These are phyloP conservation scores for Kwoniella dendrophila DNA, from an alignment of 768 basidiomycete genomes.

Conservation along the genomic window DNA sequence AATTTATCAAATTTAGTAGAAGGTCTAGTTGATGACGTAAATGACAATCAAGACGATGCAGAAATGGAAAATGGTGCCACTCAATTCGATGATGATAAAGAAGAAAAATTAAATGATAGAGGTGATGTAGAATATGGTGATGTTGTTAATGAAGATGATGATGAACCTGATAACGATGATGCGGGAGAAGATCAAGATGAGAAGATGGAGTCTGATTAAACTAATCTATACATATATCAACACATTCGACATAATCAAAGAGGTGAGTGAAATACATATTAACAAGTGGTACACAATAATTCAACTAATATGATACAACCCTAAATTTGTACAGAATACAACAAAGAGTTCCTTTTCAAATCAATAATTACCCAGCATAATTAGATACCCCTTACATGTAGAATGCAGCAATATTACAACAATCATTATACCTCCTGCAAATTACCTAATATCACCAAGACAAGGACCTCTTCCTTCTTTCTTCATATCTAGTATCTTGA, in stretches of 20 bases:
- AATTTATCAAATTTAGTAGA: constrained; percentile 32
- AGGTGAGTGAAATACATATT: not conserved
- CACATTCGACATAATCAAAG: not conserved
- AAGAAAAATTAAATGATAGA: constrained; percentile 43
- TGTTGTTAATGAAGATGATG: constrained; percentile 35
- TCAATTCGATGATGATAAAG: constrained; percentile 28
- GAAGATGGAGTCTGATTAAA: constrained; percentile 10
- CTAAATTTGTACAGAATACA: too few relatives aligned
- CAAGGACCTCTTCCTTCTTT: constrained; percentile 53
- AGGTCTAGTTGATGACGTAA: constrained; percentile 28
- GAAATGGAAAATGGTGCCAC: constrained; percentile 40
- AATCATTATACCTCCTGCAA: not conserved
- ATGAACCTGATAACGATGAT: constrained; percentile 46
- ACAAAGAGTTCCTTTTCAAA: too few relatives aligned
- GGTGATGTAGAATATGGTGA: constrained; percentile 51
- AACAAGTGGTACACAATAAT: too few relatives aligned
- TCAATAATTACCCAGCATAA: too few relatives aligned
- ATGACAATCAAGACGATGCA: constrained; percentile 19
- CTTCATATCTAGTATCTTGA: constrained; percentile 50
- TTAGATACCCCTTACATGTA: too few relatives aligned
- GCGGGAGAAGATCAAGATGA: constrained; percentile 11
- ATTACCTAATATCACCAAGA: constrained; percentile 30
- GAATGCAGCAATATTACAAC: not conserved
- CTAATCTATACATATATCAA: not conserved
- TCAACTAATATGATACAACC: too few relatives aligned